Conservation (phyloP, 2,329 filamentous ascomycete genomes). For the Diaporthe australafricana region DNA sequence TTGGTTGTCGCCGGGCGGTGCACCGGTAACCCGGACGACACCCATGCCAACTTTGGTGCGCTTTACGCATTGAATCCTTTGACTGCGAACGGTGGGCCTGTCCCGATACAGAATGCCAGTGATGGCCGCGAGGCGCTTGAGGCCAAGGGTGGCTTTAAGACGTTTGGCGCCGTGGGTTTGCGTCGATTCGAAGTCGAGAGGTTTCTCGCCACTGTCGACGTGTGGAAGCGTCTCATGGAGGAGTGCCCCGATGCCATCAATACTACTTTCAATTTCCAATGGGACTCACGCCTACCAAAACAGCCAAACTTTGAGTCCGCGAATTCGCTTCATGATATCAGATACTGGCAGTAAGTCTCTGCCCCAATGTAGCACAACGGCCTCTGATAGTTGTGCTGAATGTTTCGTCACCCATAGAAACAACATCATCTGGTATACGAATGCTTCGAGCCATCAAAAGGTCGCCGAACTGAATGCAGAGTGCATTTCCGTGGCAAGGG, state of each 20-base stretch:
- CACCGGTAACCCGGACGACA: slow-evolving; percentile 37
- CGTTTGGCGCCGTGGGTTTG: slow-evolving; percentile 42
- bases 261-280: slow-evolving; percentile 41
- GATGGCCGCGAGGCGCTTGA: slow-evolving; percentile 41
- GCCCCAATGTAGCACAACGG: too few species aligned
- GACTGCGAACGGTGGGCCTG: slow-evolving; percentile 37
- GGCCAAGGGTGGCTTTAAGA: slow-evolving; percentile 43
- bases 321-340: slow-evolving; percentile 39
- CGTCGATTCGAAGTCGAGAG: slow-evolving; percentile 38
- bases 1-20: slow-evolving; percentile 40
- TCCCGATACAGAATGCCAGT: slow-evolving; percentile 43
- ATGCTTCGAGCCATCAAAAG: slow-evolving; percentile 34
- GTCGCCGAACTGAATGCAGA: slow-evolving; percentile 38
- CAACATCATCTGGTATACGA: slow-evolving; percentile 41
- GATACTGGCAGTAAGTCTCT: slow-evolving; percentile 39
- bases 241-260: slow-evolving; percentile 40
- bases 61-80: slow-evolving; percentile 42
- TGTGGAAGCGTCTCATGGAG: slow-evolving; percentile 36
- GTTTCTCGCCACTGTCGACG: slow-evolving; percentile 35
- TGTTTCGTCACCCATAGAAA: slow-evolving; percentile 34
- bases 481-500: slow-evolving; percentile 35
- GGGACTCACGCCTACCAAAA: slow-evolving; percentile 38
- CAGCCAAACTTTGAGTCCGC: slow-evolving; percentile 37
- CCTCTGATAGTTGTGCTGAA: background rate
- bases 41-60: slow-evolving; percentile 40